Evolutionary conservation across 768 basidiomycete genomes (phyloP), one percentile per base, ranked within the genome.

Genomic region (Holtermanniella nyarrowii): DNA sequence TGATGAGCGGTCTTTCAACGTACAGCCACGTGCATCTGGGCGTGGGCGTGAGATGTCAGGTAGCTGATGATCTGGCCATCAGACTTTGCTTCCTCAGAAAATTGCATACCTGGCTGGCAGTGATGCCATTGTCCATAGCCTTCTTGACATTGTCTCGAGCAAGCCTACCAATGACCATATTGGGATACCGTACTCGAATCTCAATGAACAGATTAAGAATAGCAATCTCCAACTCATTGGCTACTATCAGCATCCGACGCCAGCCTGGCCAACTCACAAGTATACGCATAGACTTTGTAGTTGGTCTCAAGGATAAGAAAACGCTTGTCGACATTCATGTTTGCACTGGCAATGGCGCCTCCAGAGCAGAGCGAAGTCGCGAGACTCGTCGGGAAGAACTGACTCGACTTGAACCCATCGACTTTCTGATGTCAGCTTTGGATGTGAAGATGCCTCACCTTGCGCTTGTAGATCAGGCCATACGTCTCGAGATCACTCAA

Each of bases 301-400:
- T 99, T 97, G 18, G 95, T 97, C 75, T 99, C 95, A 41, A 99
- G 78, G 59, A 97, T 82, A 60, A 97, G 84, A 75, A 95, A 97
- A 13, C 91, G 88, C 70, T 93, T 69, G 20, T 53, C 50, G 41
- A 16, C 49, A 21, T 43, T 50, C 69, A 70, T 48, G 76, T 75
- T 41, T 79, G 79, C 48, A 80, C 81, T 54, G 84, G 84, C 64
- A 87, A 76, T 4, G 83, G 87, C 84, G 21, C 85, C 83, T 46
- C 87, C 88, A 14, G 90, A 93, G 44, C 93, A 95, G 58, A 97
- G 75, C 2, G 90, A 91, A 1, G 93, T 95, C 13, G 93, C 84
- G 50, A 97, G 78, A 56, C 91, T 85, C 40, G 95, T 97, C 37
- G 95, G 95, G 72, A 81, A 85, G 75, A 96, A 96, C 63, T 83